Percentiles rank a stretch among this genome's conserved stretches.
Evolutionary conservation across 371 early-diverging fungal genomes (phyloP).

Genomic region (Rhizomucor pusillus): DNA sequence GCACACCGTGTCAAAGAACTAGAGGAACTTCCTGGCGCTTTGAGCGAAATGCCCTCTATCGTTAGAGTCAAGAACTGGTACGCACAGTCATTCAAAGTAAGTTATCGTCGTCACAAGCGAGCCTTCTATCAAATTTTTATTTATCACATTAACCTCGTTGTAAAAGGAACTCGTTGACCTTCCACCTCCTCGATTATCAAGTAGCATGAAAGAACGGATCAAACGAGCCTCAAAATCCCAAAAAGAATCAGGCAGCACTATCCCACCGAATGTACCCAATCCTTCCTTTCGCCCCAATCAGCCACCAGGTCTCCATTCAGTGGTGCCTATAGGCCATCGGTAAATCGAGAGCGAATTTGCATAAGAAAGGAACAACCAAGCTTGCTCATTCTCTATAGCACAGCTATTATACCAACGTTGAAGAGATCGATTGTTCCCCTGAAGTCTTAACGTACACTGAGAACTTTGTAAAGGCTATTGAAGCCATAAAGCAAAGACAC

Average conservation of each 20-base stretch:
- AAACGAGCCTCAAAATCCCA: constrained; percentile 4
- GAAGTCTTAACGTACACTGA: constrained; percentile 79
- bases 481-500: constrained; percentile 89
- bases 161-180: constrained; percentile 67
- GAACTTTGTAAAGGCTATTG: constrained; percentile 82
- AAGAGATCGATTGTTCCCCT: constrained; percentile 61
- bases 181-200: constrained; percentile 59
- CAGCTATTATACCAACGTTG: constrained; percentile 62
- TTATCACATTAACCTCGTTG: neutral
- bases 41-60: constrained; percentile 91
- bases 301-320: constrained; percentile 15
- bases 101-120: neutral
- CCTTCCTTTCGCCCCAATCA: constrained; percentile 35
- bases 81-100: constrained; percentile 86
- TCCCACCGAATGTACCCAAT: constrained; percentile 65
- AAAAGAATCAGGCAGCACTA: constrained; percentile 6
- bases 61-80: constrained; percentile 93
- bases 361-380: too few species aligned
- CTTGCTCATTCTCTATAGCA: neutral
- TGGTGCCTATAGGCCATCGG: constrained; percentile 36
- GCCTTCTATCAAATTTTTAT: neutral
- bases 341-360: constrained; percentile 8
- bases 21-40: constrained; percentile 82
- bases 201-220: constrained; percentile 29
- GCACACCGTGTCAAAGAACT: constrained; percentile 96